A percentile compares a stretch with the other conserved stretches of the same genome.
These are phyloP conservation scores for Dothideomycetidae sp. DNA, from an alignment of 2,329 filamentous ascomycete genomes.

Conservation along the genomic window DNA sequence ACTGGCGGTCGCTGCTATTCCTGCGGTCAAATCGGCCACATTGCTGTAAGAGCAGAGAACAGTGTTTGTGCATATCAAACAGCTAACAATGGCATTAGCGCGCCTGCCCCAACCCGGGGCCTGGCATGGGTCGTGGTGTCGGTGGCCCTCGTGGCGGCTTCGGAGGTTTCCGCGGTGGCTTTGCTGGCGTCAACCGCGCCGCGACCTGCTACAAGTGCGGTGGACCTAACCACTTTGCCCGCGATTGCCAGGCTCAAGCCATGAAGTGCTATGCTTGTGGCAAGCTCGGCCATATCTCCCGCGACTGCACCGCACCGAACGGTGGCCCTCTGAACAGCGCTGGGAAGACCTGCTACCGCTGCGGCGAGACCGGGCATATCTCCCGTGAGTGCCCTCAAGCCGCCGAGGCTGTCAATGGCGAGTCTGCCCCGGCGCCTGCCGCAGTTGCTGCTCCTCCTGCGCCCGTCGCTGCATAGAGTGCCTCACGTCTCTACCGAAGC, in stretches of 20 bases:
- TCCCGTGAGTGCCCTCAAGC: conserved; percentile 86
- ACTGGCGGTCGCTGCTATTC: conserved; percentile 88
- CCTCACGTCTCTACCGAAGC: too few relatives aligned
- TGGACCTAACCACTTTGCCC: conserved; percentile 92
- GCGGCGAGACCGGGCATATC: conserved; percentile 89
- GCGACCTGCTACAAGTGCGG: conserved; percentile 58
- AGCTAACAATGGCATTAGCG: conserved; percentile 37
- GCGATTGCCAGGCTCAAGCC: conserved; percentile 93
- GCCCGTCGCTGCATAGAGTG: conserved; percentile 16
- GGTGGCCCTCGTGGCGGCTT: conserved; percentile 51
- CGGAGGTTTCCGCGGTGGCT: conserved; percentile 58
- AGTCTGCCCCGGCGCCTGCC: conserved; percentile 24
- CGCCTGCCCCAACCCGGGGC: conserved; percentile 66
- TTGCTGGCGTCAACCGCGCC: conserved; percentile 50
- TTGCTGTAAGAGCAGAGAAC: conserved; percentile 51
- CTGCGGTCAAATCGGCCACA: conserved; percentile 82
- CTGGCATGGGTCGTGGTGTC: conserved; percentile 5
- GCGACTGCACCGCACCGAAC: conserved; percentile 92
- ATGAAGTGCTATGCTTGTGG: conserved; percentile 99
- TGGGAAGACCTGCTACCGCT: conserved; percentile 98
- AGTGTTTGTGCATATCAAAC: conserved; percentile 5
- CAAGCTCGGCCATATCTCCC: conserved; percentile 85
- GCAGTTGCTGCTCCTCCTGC: conserved; percentile 28
- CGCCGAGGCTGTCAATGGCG: conserved; percentile 30
- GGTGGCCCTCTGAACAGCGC: conserved; percentile 89